These are phyloP conservation scores for Pelargonium citronellum DNA, from an alignment of 441 rosid genomes.

Conservation along the genomic window DNA sequence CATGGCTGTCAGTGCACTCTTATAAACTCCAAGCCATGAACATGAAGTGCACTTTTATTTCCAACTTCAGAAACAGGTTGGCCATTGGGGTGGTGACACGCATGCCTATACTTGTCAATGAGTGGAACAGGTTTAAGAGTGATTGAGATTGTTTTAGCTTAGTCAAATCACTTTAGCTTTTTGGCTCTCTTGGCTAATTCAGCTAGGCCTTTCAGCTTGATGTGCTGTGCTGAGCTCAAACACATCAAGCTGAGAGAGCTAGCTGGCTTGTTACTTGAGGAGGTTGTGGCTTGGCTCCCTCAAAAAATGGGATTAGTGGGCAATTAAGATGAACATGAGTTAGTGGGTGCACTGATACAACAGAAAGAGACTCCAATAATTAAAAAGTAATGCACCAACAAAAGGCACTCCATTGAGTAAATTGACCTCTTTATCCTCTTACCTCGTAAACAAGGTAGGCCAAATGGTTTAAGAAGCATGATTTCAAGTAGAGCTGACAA, in stretches of 20 bases:
- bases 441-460: too few relatives aligned
- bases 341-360: slow-evolving; percentile 39
- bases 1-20: slow-evolving; percentile 1
- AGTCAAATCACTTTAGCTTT: slow-evolving; percentile 4
- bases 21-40: not conserved
- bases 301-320: slow-evolving; percentile 31
- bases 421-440: slow-evolving; percentile 27
- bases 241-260: too few relatives aligned
- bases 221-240: not conserved
- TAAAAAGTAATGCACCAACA: slow-evolving; percentile 23
- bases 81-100: slow-evolving; percentile 1
- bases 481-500: too few relatives aligned
- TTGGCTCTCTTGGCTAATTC: slow-evolving; percentile 2
- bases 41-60: not conserved
- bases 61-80: not conserved
- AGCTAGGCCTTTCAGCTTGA: not conserved
- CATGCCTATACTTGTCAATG: slow-evolving; percentile 2
- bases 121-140: not conserved
- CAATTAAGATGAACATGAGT: slow-evolving; percentile 31
- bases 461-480: too few relatives aligned
- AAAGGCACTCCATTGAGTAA: slow-evolving; percentile 8
- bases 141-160: not conserved
- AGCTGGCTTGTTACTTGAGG: slow-evolving; percentile 13
- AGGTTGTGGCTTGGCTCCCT: slow-evolving; percentile 12
- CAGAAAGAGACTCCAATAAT: slow-evolving; percentile 27